Percentiles rank a stretch among this genome's conserved stretches.
These are phyloP conservation scores for Nakaseomyces sp. DNA, from an alignment of 1,139 yeast genomes.

Conservation along the genomic window DNA sequence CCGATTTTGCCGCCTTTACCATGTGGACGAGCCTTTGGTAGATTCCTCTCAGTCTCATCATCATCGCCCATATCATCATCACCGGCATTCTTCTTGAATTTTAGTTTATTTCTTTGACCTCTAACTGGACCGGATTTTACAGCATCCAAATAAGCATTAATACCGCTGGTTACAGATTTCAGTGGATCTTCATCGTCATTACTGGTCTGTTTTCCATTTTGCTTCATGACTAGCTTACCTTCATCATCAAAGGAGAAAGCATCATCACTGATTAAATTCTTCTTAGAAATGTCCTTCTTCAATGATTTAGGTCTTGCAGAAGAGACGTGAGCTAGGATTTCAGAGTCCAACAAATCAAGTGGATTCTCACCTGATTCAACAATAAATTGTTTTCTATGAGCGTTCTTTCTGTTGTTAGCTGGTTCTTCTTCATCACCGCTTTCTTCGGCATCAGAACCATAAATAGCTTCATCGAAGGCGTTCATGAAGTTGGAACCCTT, in stretches of 20 bases:
- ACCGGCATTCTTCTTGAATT: slow-evolving; percentile 60
- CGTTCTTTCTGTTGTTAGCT: slow-evolving; percentile 21
- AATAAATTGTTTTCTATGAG: slow-evolving; percentile 49
- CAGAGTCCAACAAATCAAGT: slow-evolving; percentile 77
- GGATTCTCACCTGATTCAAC: slow-evolving; percentile 77
- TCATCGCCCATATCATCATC: slow-evolving; percentile 48
- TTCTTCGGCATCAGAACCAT: slow-evolving; percentile 35
- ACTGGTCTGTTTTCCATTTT: slow-evolving; percentile 20
- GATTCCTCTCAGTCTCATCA: slow-evolving; percentile 32
- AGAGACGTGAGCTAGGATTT: slow-evolving; percentile 77
- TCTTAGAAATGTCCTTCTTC: slow-evolving; percentile 41
- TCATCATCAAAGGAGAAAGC: slow-evolving; percentile 46
- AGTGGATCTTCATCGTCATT: slow-evolving; percentile 47
- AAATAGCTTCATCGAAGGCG: slow-evolving; percentile 75
- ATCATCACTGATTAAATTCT: slow-evolving; percentile 34
- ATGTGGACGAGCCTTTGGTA: slow-evolving; percentile 14
- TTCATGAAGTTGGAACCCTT: slow-evolving; percentile 49
- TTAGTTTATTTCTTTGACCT: slow-evolving; percentile 85
- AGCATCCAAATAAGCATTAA: slow-evolving; percentile 90
- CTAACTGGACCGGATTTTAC: slow-evolving; percentile 86
- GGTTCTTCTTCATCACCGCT: slow-evolving; percentile 29
- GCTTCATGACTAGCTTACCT: slow-evolving; percentile 48
- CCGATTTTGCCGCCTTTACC: slow-evolving; percentile 23
- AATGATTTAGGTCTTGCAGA: slow-evolving; percentile 67
- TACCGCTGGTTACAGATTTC: slow-evolving; percentile 42